Evolutionary conservation across 331 rosid species (phyloP).

Genomic region (Pyracantha coccinea): DNA sequence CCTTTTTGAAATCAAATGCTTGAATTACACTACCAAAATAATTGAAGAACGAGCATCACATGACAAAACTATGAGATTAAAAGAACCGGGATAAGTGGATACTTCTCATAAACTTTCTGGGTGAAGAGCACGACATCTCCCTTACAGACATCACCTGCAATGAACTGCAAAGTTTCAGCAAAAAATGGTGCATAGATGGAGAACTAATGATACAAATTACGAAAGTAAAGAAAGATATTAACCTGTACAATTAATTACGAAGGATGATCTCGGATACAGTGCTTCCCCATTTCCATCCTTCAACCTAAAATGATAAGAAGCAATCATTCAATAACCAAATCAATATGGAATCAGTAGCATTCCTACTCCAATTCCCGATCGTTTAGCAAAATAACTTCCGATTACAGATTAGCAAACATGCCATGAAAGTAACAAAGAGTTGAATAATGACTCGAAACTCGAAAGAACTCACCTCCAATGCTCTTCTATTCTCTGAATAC

Average conservation of each 20-base stretch:
- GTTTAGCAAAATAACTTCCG: no score
- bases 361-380: no score
- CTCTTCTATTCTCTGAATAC: constrained; percentile 53
- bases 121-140: constrained; percentile 73
- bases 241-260: constrained; percentile 67
- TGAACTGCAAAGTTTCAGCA: constrained; percentile 3
- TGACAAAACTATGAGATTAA: constrained; percentile 1
- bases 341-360: background rate
- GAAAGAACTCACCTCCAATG: constrained; percentile 48
- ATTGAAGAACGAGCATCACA: background rate
- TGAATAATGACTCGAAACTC: background rate
- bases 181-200: background rate
- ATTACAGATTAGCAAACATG: no score
- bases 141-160: constrained; percentile 76
- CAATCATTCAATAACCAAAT: background rate
- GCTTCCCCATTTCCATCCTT: constrained; percentile 48
- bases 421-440: background rate
- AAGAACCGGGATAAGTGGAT: constrained; percentile 1
- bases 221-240: background rate
- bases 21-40: background rate
- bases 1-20: constrained; percentile 27
- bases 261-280: constrained; percentile 56
- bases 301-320: constrained; percentile 26
- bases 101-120: constrained; percentile 68
- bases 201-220: background rate